These are phyloP conservation scores for Cornus controversa DNA, from an alignment of 148 eudicot species.

Conservation along the genomic window DNA sequence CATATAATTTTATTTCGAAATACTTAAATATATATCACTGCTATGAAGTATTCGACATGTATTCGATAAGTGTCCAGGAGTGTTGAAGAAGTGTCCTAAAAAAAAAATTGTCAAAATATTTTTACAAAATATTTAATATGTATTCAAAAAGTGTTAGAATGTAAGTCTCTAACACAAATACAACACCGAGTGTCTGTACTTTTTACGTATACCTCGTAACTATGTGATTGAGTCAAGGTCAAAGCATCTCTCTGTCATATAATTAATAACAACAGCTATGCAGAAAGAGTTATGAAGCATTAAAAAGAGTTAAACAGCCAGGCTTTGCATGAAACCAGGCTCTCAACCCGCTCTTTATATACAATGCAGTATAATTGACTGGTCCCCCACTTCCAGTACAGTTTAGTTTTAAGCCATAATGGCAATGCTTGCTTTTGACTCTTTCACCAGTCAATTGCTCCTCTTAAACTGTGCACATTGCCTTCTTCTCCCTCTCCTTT, in stretches of 20 bases:
- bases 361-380: not conserved
- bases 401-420: not conserved
- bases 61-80: too few species aligned
- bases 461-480: not conserved
- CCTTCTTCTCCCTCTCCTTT: not conserved
- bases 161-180: too few species aligned
- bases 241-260: slow-evolving; percentile 1
- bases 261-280: slow-evolving; percentile 13
- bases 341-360: slow-evolving; percentile 8
- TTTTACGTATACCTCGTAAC: too few species aligned
- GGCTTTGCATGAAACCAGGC: slow-evolving; percentile 16
- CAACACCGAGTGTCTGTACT: too few species aligned
- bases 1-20: too few species aligned
- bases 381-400: not conserved
- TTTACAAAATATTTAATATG: too few species aligned
- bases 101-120: too few species aligned
- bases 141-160: too few species aligned
- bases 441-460: not conserved
- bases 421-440: not conserved
- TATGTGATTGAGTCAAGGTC: too few species aligned
- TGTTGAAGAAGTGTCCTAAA: too few species aligned
- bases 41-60: too few species aligned
- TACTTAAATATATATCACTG: too few species aligned
- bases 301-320: slow-evolving; percentile 17
- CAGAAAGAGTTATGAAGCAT: slow-evolving; percentile 12